phyloP scores from a whole-genome alignment of 306 rosid genomes.

The Castanea mollissima region DNA sequence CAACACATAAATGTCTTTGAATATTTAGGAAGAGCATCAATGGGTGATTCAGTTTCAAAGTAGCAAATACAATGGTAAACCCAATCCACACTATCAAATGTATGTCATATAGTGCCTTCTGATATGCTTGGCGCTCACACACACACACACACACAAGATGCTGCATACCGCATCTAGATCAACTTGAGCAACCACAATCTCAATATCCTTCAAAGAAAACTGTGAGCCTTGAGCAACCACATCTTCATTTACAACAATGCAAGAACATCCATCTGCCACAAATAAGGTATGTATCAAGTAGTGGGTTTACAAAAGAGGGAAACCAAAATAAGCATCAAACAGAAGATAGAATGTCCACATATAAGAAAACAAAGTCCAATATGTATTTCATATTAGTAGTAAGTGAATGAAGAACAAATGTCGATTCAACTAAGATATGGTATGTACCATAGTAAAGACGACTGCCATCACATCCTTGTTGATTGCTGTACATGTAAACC shows the following conservation, averaged over 20 bases:
- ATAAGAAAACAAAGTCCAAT: slow-evolving; percentile 8
- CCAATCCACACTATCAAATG: not conserved
- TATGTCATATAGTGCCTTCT: not conserved
- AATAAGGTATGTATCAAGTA: not conserved
- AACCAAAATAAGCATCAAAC: slow-evolving; percentile 11
- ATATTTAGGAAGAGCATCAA: not conserved
- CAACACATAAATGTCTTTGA: not conserved
- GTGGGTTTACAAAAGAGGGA: not conserved
- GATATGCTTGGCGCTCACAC: not conserved
- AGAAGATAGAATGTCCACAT: slow-evolving; percentile 14
- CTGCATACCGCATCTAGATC: slow-evolving; percentile 87
- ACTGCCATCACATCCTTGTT: slow-evolving; percentile 93
- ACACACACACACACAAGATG: slow-evolving; percentile 8
- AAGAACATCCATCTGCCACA: slow-evolving; percentile 84
- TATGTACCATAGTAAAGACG: slow-evolving; percentile 89
- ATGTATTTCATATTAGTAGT: slow-evolving; percentile 7
- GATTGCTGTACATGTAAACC: slow-evolving; percentile 93
- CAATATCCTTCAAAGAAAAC: slow-evolving; percentile 88
- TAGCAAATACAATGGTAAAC: not conserved
- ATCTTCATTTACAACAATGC: slow-evolving; percentile 85
- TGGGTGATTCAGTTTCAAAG: not conserved
- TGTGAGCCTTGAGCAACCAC: slow-evolving; percentile 94
- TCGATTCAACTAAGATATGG: not conserved
- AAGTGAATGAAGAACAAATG: slow-evolving; percentile 7
- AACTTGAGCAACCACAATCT: slow-evolving; percentile 79